phyloP scores from a whole-genome alignment of 768 basidiomycete genomes.

The Termitomyces sp. region DNA sequence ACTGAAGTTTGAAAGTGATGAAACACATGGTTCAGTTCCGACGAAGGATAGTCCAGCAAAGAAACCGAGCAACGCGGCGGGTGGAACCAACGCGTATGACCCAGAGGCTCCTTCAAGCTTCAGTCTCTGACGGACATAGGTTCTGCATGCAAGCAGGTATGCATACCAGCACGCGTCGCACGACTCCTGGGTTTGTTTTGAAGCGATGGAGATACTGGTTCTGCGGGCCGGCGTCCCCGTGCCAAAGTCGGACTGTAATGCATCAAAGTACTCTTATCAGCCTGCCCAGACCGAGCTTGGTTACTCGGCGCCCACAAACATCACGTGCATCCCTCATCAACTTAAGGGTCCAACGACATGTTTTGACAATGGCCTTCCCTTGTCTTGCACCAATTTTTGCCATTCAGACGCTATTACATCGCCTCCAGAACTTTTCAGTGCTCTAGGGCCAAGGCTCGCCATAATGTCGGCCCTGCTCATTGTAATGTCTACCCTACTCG shows the following conservation, averaged over 20 bases:
- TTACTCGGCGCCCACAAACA: too few species aligned
- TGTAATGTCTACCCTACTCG: constrained; percentile 57
- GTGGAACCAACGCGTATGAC: not conserved
- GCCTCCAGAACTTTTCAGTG: not conserved
- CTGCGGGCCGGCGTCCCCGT: too few species aligned
- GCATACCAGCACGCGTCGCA: too few species aligned
- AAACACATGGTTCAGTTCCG: too few species aligned
- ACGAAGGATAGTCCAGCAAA: not conserved
- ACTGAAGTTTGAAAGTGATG: not conserved
- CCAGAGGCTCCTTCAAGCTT: too few species aligned
- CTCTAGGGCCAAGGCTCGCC: not conserved
- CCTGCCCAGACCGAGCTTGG: too few species aligned
- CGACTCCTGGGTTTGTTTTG: too few species aligned
- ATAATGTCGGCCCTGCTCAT: constrained; percentile 35
- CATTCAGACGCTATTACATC: not conserved
- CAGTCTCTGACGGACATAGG: too few species aligned
- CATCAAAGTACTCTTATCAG: too few species aligned
- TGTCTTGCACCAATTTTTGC: not conserved
- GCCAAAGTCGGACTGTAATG: too few species aligned
- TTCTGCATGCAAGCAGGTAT: too few species aligned
- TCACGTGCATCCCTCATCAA: not conserved
- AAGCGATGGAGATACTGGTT: too few species aligned
- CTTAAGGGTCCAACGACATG: not conserved
- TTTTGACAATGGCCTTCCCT: not conserved
- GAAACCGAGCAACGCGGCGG: not conserved